These are phyloP conservation scores for Euphorbia celastroides DNA, from an alignment of 441 rosid species.

Conservation along the genomic window DNA sequence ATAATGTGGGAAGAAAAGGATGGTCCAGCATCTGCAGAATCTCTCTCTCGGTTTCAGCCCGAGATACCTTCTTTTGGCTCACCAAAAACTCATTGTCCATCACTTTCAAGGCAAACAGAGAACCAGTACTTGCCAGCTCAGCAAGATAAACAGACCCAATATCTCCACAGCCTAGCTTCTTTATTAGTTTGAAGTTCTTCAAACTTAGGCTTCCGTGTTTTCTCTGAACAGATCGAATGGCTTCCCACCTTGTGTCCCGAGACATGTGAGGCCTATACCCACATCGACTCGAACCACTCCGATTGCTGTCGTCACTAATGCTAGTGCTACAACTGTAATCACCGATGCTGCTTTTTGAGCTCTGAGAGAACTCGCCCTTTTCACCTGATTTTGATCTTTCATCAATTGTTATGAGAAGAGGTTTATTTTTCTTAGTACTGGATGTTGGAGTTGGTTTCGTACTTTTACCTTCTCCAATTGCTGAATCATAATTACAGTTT, in stretches of 20 bases:
- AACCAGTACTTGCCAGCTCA: conserved; percentile 50
- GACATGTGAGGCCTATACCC: conserved; percentile 79
- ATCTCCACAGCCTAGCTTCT: conserved; percentile 77
- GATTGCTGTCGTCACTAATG: conserved; percentile 52
- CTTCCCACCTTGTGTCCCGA: conserved; percentile 71
- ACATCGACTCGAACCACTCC: conserved; percentile 47
- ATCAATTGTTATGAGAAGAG: conserved; percentile 35
- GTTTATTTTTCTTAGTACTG: conserved; percentile 27
- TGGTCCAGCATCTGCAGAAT: conserved; percentile 80
- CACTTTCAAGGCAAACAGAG: conserved; percentile 71
- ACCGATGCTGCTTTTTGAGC: conserved; percentile 84
- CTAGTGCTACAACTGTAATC: conserved; percentile 64
- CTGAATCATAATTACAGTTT: conserved; percentile 16
- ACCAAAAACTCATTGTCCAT: conserved; percentile 68
- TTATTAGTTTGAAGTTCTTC: conserved; percentile 65
- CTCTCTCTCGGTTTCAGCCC: conserved; percentile 79
- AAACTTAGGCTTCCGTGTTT: conserved; percentile 53
- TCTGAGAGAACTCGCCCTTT: conserved; percentile 67
- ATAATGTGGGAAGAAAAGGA: conserved; percentile 78
- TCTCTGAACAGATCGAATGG: conserved; percentile 45
- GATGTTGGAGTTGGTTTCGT: conserved; percentile 34
- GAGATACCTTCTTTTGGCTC: conserved; percentile 58
- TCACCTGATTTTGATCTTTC: conserved; percentile 53
- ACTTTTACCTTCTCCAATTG: conserved; percentile 31
- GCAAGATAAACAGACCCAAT: conserved; percentile 76